phyloP scores from a whole-genome alignment of 2,329 filamentous ascomycete genomes.

The Diaporthe destruens region DNA sequence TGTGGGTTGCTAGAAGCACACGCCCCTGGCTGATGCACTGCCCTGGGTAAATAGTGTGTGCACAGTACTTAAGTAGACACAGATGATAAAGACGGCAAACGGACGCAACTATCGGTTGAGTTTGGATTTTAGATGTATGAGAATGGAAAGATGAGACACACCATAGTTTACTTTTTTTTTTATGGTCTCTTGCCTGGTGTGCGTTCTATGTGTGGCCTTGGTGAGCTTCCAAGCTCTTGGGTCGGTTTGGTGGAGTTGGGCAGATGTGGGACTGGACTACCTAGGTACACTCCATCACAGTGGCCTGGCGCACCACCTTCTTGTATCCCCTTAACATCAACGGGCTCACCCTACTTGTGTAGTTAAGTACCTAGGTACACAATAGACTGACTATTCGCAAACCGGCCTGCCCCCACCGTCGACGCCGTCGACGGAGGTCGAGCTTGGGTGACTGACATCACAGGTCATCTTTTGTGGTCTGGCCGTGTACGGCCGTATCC shows the following conservation, averaged over 20 bases:
- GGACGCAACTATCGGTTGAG: neutral
- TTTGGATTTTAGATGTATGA: neutral
- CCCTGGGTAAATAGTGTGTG: too few species aligned
- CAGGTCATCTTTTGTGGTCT: neutral
- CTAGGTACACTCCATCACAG: neutral
- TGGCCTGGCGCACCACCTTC: rapidly evolving
- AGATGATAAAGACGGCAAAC: neutral
- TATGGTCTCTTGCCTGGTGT: neutral
- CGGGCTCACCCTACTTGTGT: too few species aligned
- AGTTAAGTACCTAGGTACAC: too few species aligned
- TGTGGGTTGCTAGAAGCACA: too few species aligned
- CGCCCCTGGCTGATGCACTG: too few species aligned
- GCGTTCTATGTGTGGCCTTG: neutral
- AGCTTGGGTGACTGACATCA: slow-evolving; percentile 14
- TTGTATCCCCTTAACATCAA: neutral
- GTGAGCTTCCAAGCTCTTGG: slow-evolving; percentile 3
- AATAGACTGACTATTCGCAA: neutral
- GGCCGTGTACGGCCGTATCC: neutral
- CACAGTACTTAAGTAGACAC: too few species aligned
- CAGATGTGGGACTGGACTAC: neutral
- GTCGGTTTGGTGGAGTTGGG: neutral
- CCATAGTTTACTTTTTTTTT: neutral
- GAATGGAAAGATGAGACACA: slow-evolving; percentile 12
- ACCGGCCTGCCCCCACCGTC: slow-evolving; percentile 4
- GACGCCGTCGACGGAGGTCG: neutral